phyloP scores from a whole-genome alignment of 345 rosid genomes.

The Eucalyptus viminalis region DNA sequence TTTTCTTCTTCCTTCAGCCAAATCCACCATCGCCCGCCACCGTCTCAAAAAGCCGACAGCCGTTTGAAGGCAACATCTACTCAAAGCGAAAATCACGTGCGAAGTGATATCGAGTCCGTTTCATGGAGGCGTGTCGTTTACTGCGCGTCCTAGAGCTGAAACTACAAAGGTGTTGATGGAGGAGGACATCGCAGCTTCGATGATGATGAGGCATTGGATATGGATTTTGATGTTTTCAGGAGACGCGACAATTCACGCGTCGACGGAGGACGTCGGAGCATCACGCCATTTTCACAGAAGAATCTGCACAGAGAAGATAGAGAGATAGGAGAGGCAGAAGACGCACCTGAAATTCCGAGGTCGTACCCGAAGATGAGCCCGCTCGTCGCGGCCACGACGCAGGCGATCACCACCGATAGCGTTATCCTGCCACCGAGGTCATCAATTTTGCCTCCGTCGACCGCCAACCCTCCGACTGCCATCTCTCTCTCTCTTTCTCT shows the following conservation, averaged over 20 bases:
- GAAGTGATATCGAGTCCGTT: neutral
- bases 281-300: neutral
- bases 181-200: too few species aligned
- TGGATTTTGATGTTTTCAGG: neutral
- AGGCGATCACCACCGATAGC: conserved; percentile 42
- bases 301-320: neutral
- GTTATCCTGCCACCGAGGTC: conserved; percentile 27
- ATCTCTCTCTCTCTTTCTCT: conserved; percentile 2
- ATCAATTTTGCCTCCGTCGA: conserved; percentile 4
- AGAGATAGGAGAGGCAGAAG: neutral
- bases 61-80: neutral
- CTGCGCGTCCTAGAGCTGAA: neutral
- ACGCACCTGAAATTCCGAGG: conserved; percentile 65
- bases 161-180: neutral
- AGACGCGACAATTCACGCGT: neutral
- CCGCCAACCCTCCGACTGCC: conserved; percentile 32
- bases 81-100: neutral
- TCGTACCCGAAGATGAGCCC: conserved; percentile 84
- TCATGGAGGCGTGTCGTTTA: neutral
- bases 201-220: neutral
- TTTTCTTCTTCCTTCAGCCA: too few species aligned
- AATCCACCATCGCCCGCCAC: too few species aligned
- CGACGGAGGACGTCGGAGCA: neutral
- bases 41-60: neutral
- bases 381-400: conserved; percentile 66